These are phyloP conservation scores for Pisolithus microcarpus DNA, from an alignment of 768 basidiomycete genomes.

Conservation along the genomic window DNA sequence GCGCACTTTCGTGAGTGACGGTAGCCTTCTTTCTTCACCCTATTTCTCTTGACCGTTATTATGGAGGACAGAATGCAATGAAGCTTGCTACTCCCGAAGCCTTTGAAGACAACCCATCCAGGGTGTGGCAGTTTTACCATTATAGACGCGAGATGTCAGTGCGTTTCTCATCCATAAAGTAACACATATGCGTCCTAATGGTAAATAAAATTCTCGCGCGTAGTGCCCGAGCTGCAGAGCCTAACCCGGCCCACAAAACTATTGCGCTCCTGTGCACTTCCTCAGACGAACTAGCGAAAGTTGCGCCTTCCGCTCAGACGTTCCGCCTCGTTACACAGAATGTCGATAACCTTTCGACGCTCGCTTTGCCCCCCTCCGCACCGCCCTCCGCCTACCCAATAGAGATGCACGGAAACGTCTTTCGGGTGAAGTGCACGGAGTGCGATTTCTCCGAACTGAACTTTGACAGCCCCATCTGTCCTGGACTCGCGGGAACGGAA, in stretches of 20 bases:
- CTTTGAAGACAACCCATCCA: slow-evolving; percentile 40
- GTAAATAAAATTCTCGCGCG: neutral
- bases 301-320: slow-evolving; percentile 33
- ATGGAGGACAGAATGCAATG: slow-evolving; percentile 16
- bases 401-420: slow-evolving; percentile 52
- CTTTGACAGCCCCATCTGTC: too few species aligned
- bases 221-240: neutral
- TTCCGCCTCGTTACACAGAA: slow-evolving; percentile 57
- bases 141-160: slow-evolving; percentile 45
- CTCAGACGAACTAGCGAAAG: neutral
- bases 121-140: slow-evolving; percentile 63
- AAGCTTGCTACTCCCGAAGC: slow-evolving; percentile 48
- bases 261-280: slow-evolving; percentile 4
- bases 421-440: too few species aligned
- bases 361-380: slow-evolving; percentile 23
- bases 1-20: slow-evolving; percentile 17
- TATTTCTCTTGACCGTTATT: neutral
- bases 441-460: too few species aligned
- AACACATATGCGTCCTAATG: neutral
- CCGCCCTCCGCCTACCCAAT: slow-evolving; percentile 12
- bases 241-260: neutral
- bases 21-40: neutral
- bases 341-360: slow-evolving; percentile 45
- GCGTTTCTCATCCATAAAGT: neutral
- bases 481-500: too few species aligned